Base-by-base conservation (phyloP, 805 yeast genomes). In the Kluyveromyces aestuarii region DNA sequence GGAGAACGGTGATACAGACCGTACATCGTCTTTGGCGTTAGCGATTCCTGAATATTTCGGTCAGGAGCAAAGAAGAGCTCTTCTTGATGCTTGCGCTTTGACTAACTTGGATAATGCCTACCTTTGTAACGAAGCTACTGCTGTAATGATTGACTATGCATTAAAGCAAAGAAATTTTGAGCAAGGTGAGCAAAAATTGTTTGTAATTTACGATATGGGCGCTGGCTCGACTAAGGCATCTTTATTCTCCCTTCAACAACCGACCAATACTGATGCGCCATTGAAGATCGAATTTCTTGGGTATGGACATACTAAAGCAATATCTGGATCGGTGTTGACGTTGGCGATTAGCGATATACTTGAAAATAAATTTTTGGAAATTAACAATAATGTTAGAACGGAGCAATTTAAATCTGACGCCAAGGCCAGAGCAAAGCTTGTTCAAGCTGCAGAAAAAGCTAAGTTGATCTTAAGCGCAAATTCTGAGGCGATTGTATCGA, bases 141-240 rank as follows among this genome's bases (percentile, higher is more conserved):
- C 98, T 2, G 88, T 87, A 14, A 96, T 95, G 1, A 67, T 87
- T 41, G 87, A 88, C 59, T 90, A 80, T 63, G 87, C 87, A 1
- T 51, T 60, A n/a, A 63, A 60, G 41, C 56, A 56, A 21, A 49
- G 60, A 17, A 54, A 57, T 40, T 56, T 60, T 44, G 49, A 55
- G 9, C 48, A 55, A 19, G 62, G 55, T 27, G 52, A 50, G 25
- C 73, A 85, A 33, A 74, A 76, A 41, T 73, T 79, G 45, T 86
- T 86, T 61, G 62, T 88, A 45, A 76, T 93, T 36, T 88, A 83
- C 62, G 99, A 93, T 64, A 78, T 86, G 77, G 99, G 99, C 43
- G 91, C 96, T 6, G 95, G 95, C 1, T 82, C 95, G 0, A 85
- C 95, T 0, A 79, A 82, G 48, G 95, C 96, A 1, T 85, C 98